These are phyloP conservation scores for Eremochloa ophiuroides DNA, from an alignment of 176 grass and related monocot genomes.

Conservation along the genomic window DNA sequence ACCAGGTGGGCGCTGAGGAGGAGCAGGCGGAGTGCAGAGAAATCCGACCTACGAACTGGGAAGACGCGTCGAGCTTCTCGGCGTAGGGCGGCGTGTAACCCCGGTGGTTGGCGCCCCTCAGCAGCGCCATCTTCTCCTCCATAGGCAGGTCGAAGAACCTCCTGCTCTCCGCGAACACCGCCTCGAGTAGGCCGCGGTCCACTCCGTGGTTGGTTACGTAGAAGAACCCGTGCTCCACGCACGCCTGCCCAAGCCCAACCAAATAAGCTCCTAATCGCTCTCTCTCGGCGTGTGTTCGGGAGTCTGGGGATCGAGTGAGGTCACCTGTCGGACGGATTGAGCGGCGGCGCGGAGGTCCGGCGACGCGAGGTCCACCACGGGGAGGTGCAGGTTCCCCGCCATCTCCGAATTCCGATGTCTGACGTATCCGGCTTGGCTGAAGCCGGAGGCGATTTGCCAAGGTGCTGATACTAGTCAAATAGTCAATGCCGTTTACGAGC, in stretches of 20 bases:
- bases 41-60: conserved; percentile 43
- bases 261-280: not conserved
- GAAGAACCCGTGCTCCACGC: conserved; percentile 84
- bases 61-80: conserved; percentile 66
- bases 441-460: no score
- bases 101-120: conserved; percentile 34
- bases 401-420: conserved; percentile 5
- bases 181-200: conserved; percentile 14
- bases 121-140: conserved; percentile 66
- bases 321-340: conserved; percentile 48
- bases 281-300: not conserved
- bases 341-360: conserved; percentile 44
- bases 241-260: conserved; percentile 53
- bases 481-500: no score
- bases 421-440: no score
- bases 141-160: conserved; percentile 55
- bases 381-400: conserved; percentile 32
- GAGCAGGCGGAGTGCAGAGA: not conserved
- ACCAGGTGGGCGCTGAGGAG: not conserved
- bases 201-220: conserved; percentile 79
- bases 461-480: no score
- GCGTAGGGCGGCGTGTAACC: conserved; percentile 70
- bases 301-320: not conserved
- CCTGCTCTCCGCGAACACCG: conserved; percentile 62
- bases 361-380: conserved; percentile 64